Percentiles rank a stretch among this genome's conserved stretches.
phyloP scores from a whole-genome alignment of 2,329 filamentous ascomycete genomes.

The Kalmusia sp. region DNA sequence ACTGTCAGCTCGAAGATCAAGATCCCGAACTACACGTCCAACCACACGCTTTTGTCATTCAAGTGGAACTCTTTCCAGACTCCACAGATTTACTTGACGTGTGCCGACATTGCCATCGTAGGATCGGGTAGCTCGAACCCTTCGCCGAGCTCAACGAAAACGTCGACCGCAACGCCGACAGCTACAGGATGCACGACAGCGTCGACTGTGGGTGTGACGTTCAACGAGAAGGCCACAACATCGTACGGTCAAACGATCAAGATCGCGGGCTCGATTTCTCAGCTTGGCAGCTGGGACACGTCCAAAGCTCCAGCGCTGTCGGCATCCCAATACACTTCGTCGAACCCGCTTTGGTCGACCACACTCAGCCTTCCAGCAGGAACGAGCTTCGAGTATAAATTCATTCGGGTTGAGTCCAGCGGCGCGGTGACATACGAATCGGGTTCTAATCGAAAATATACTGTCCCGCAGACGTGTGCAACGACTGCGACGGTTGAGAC shows the following conservation, averaged over 20 bases:
- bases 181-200: constrained; percentile 30
- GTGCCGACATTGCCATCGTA: constrained; percentile 40
- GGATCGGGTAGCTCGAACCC: constrained; percentile 23
- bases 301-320: constrained; percentile 49
- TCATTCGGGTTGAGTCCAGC: constrained; percentile 54
- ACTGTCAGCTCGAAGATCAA: constrained; percentile 41
- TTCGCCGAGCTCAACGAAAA: constrained; percentile 18
- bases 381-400: constrained; percentile 54
- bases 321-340: constrained; percentile 51
- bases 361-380: constrained; percentile 52
- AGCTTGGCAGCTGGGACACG: constrained; percentile 55
- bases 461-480: constrained; percentile 32
- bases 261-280: constrained; percentile 51
- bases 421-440: constrained; percentile 56
- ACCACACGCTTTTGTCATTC: constrained; percentile 41
- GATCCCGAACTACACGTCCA: constrained; percentile 40
- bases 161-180: constrained; percentile 16
- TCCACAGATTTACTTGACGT: constrained; percentile 40
- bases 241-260: constrained; percentile 58
- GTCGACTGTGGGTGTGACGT: constrained; percentile 47
- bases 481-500: constrained; percentile 23
- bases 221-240: constrained; percentile 56
- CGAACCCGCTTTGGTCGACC: constrained; percentile 55
- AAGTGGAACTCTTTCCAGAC: constrained; percentile 45
- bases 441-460: constrained; percentile 50